Evolutionary conservation across 306 rosid species (phyloP).

Genomic region (Dalbergia cultrata): DNA sequence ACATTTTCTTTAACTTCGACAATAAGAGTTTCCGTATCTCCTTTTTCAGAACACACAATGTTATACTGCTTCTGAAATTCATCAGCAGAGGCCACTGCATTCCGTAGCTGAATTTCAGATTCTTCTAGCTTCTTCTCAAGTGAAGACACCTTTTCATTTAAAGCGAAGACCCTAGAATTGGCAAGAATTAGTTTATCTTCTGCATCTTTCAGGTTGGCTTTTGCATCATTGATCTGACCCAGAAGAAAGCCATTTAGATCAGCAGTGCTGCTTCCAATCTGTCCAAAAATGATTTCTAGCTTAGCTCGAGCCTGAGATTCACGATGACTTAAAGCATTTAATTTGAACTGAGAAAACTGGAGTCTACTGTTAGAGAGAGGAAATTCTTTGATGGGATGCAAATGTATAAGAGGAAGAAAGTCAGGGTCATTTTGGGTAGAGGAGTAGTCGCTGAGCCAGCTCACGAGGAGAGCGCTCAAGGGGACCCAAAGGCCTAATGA

Average conservation of each 20-base stretch:
- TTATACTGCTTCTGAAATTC: conserved; percentile 51
- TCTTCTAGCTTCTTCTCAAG: conserved; percentile 66
- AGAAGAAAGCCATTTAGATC: conserved; percentile 46
- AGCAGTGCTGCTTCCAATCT: conserved; percentile 45
- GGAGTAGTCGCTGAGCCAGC: too few species aligned
- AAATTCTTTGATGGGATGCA: too few species aligned
- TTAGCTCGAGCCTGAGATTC: conserved; percentile 69
- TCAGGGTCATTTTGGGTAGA: too few species aligned
- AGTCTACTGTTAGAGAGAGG: conserved; percentile 40
- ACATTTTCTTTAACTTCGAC: conserved; percentile 46
- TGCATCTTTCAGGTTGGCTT: conserved; percentile 55
- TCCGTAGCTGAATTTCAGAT: conserved; percentile 48
- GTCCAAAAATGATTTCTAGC: conserved; percentile 50
- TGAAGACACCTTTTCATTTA: conserved; percentile 54
- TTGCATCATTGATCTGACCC: conserved; percentile 46
- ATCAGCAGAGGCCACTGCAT: conserved; percentile 47
- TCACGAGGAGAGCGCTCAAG: too few species aligned
- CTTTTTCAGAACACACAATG: conserved; percentile 43
- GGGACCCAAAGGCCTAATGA: too few species aligned
- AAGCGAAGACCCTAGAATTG: conserved; percentile 52
- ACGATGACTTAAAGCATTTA: conserved; percentile 58
- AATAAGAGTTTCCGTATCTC: conserved; percentile 53
- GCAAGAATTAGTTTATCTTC: conserved; percentile 59
- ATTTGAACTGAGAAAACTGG: conserved; percentile 69
- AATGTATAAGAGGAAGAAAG: too few species aligned